Conservation (phyloP, 176 grass and related monocot species). For the Hyparrhenia diplandra region DNA sequence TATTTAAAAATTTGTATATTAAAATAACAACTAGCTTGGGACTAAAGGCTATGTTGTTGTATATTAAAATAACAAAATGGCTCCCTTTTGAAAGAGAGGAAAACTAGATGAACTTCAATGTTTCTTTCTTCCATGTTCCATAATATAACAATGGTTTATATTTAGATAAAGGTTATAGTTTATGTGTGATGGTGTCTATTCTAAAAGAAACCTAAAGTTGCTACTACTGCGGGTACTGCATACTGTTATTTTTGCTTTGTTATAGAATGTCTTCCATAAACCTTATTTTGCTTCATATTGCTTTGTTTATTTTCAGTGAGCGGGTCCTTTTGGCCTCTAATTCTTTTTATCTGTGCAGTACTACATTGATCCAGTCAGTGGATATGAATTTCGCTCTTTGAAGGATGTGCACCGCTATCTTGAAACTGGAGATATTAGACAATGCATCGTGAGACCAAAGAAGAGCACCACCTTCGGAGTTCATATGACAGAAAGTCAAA, state of each 20-base stretch:
- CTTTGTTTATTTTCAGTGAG: constrained; percentile 23
- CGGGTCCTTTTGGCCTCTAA: neutral
- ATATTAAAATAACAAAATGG: neutral
- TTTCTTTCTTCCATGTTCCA: neutral
- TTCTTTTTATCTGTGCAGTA: constrained; percentile 47
- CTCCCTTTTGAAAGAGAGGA: neutral
- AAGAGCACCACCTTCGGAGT: constrained; percentile 34
- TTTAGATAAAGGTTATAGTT: neutral
- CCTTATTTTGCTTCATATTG: constrained; percentile 9
- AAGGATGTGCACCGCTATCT: constrained; percentile 69
- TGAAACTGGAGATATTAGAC: constrained; percentile 47
- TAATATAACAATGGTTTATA: neutral
- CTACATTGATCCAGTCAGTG: constrained; percentile 70
- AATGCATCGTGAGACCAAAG: constrained; percentile 41
- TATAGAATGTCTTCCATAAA: constrained; percentile 1
- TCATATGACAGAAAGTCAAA: constrained; percentile 34
- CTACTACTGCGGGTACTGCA: neutral
- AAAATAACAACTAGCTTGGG: too few species aligned
- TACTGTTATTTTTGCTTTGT: neutral
- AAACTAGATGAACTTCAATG: neutral
- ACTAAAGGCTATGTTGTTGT: too few species aligned
- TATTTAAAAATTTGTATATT: neutral
- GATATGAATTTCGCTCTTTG: constrained; percentile 70
- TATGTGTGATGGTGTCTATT: neutral
- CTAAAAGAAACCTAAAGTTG: neutral